A percentile compares a stretch with the other conserved stretches of the same genome.
Conservation (phyloP, 176 grass and related monocot species). For the Carex pumila region DNA sequence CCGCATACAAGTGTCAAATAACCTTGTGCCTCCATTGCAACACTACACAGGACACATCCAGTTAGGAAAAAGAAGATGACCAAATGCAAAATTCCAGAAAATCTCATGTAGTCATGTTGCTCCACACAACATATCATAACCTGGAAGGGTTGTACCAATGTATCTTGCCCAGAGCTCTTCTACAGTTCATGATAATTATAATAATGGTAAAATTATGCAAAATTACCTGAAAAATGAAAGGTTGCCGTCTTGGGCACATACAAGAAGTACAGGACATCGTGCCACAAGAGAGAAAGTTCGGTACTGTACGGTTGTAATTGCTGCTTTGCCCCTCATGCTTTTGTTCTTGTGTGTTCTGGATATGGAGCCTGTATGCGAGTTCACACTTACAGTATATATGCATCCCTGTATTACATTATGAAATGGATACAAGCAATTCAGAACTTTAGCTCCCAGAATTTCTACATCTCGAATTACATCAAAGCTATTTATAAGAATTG, state of each 20-base stretch:
- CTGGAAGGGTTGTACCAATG: not conserved
- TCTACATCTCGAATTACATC: not conserved
- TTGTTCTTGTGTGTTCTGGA: constrained; percentile 80
- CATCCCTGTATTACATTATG: constrained; percentile 50
- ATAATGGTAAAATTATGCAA: not conserved
- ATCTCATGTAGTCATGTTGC: not conserved
- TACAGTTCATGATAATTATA: not conserved
- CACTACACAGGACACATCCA: constrained; percentile 34
- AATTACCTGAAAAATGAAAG: constrained; percentile 86
- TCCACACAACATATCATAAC: not conserved
- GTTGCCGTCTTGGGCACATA: constrained; percentile 86
- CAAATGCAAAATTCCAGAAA: not conserved
- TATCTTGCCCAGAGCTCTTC: not conserved
- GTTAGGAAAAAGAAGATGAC: constrained; percentile 11
- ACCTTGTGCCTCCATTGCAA: constrained; percentile 59
- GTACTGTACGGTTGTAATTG: constrained; percentile 71
- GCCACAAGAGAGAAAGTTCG: constrained; percentile 85
- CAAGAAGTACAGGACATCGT: constrained; percentile 78
- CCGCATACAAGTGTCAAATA: constrained; percentile 80
- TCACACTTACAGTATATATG: constrained; percentile 70
- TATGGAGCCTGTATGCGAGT: constrained; percentile 76
- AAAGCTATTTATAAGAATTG: not conserved
- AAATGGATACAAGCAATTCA: not conserved
- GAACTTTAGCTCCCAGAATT: not conserved
- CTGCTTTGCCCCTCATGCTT: constrained; percentile 70